A percentile compares a stretch with the other conserved stretches of the same genome.
Conservation (phyloP, 441 rosid genomes). For the Erodium trifolium region DNA sequence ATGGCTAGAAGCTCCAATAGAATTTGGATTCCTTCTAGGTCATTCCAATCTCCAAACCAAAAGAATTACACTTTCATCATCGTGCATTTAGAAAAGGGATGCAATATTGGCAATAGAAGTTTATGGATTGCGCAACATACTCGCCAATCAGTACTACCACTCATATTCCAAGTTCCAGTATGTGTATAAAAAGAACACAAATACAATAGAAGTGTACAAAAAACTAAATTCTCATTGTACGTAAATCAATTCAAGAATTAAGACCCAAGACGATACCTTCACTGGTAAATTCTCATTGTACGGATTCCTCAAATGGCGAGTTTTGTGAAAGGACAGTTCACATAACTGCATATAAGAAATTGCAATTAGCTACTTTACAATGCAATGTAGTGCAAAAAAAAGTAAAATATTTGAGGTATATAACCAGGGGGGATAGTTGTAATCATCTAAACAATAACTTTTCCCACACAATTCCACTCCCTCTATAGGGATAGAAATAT, state of each 20-base stretch:
- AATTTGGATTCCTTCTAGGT: background rate
- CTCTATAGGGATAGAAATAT: background rate
- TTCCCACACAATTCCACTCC: constrained; percentile 1
- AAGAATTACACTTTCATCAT: background rate
- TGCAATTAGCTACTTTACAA: constrained; percentile 24
- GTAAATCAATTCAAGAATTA: background rate
- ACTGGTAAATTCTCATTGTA: constrained; percentile 96
- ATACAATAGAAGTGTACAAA: background rate
- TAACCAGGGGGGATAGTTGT: background rate
- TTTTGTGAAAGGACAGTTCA: constrained; percentile 89
- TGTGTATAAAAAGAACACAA: background rate
- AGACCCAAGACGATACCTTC: constrained; percentile 45
- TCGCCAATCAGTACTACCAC: background rate
- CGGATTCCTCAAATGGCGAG: constrained; percentile 91
- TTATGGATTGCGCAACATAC: background rate
- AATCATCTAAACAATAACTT: background rate
- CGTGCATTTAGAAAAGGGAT: background rate
- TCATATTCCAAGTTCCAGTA: background rate
- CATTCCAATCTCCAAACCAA: background rate
- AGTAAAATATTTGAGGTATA: background rate
- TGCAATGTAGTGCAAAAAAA: background rate
- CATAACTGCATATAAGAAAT: constrained; percentile 59
- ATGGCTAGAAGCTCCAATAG: background rate
- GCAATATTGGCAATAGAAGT: background rate
- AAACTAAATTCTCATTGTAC: background rate